These are phyloP conservation scores for Penicillium paxilli DNA, from an alignment of 495 filamentous ascomycete genomes.

Conservation along the genomic window DNA sequence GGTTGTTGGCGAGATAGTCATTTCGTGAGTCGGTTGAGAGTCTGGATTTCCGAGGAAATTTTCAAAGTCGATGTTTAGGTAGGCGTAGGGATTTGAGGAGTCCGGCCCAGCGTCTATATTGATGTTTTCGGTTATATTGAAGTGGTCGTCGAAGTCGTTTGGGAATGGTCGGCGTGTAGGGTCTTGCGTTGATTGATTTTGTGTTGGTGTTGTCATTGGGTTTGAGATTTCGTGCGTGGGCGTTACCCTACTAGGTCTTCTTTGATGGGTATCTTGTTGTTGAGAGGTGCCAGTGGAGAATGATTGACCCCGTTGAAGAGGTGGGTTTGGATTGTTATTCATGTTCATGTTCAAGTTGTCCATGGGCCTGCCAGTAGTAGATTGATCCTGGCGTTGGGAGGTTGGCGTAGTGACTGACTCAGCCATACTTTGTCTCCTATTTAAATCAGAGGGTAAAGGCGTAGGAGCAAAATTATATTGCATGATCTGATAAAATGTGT, in stretches of 20 bases:
- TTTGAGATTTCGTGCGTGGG: conserved; percentile 1
- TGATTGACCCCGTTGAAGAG: background rate
- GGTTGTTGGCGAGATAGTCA: conserved; percentile 10
- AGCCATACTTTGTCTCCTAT: conserved; percentile 18
- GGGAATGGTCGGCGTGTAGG: conserved; percentile 20
- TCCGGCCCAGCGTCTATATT: conserved; percentile 7
- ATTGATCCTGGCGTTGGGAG: background rate
- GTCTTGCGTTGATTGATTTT: conserved; percentile 1
- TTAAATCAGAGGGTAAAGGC: conserved; percentile 5
- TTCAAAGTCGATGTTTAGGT: conserved; percentile 30
- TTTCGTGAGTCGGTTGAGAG: conserved; percentile 1
- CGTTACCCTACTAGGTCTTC: background rate
- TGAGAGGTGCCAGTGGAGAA: background rate
- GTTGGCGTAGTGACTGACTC: conserved; percentile 10
- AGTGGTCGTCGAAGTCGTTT: conserved; percentile 32
- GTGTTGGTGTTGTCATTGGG: background rate
- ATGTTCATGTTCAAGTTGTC: too few species aligned
- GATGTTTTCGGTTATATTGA: conserved; percentile 11
- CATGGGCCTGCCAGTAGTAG: too few species aligned
- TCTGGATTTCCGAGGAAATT: conserved; percentile 22
- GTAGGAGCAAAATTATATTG: conserved; percentile 28
- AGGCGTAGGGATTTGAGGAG: conserved; percentile 25
- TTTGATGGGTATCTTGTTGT: background rate
- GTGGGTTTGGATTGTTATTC: too few species aligned
- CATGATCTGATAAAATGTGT: conserved; percentile 39